These are phyloP conservation scores for Xylariaceae sp. DNA, from an alignment of 2,329 filamentous ascomycete species.

Conservation along the genomic window DNA sequence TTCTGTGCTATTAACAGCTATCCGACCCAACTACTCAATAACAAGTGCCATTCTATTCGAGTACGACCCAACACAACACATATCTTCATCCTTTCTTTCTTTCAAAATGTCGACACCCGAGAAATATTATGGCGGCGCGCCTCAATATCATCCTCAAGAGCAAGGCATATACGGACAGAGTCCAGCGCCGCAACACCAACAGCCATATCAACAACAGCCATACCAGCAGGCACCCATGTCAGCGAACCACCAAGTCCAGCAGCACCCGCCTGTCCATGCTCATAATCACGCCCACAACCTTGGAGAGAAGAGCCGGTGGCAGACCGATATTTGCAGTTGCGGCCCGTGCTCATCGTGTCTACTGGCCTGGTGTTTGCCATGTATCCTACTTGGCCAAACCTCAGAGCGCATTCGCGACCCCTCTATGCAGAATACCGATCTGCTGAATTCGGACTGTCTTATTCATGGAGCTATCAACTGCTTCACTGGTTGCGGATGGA, in stretches of 20 bases:
- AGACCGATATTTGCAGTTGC: constrained; percentile 41
- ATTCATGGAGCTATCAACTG: constrained; percentile 36
- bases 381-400: constrained; percentile 42
- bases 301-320: constrained; percentile 40
- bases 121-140: constrained; percentile 5
- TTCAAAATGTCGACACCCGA: constrained; percentile 9
- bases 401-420: constrained; percentile 42
- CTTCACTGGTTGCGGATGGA: constrained; percentile 41
- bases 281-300: constrained; percentile 26
- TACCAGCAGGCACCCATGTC: constrained; percentile 20
- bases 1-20: not conserved
- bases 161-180: constrained; percentile 11
- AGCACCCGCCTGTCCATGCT: constrained; percentile 4
- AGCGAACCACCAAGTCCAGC: constrained; percentile 3
- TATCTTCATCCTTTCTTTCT: not conserved
- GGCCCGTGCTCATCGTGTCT: constrained; percentile 39
- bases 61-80: not conserved
- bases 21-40: not conserved
- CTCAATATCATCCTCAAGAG: constrained; percentile 13
- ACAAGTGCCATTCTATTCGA: not conserved
- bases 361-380: constrained; percentile 41
- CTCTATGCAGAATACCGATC: constrained; percentile 37
- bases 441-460: constrained; percentile 42
- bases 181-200: constrained; percentile 3
- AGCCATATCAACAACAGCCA: constrained; percentile 10